A percentile compares a stretch with the other conserved stretches of the same genome.
Conservation (phyloP, 148 eudicot genomes). For the Rhododendron kiyosumense region DNA sequence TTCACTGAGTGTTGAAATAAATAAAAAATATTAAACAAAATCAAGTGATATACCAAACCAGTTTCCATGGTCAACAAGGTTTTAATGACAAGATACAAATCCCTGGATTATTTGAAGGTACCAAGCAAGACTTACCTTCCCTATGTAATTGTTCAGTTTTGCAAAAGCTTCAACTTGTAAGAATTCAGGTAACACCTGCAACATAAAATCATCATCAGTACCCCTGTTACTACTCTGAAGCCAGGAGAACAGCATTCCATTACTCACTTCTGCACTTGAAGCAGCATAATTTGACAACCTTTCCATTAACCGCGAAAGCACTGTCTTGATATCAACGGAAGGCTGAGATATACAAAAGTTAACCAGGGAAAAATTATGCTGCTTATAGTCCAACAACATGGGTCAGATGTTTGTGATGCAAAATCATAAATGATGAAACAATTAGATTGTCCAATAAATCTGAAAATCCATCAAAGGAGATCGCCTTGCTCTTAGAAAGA, state of each 20-base stretch:
- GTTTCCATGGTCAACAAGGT: background rate
- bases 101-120: background rate
- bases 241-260: background rate
- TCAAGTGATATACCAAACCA: background rate
- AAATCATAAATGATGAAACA: background rate
- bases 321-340: conserved; percentile 88
- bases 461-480: background rate
- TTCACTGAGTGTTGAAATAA: background rate
- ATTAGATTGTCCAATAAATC: background rate
- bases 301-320: conserved; percentile 89
- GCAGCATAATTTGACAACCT: conserved; percentile 98
- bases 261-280: conserved; percentile 81
- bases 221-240: background rate
- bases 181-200: conserved; percentile 94
- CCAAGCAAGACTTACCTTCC: conserved; percentile 49
- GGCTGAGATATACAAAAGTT: conserved; percentile 35
- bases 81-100: background rate
- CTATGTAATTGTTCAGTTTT: conserved; percentile 82
- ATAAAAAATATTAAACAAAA: background rate
- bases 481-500: background rate
- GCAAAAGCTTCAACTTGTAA: conserved; percentile 98
- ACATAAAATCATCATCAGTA: conserved; percentile 17
- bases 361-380: background rate
- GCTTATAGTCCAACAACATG: background rate
- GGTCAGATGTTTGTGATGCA: background rate